Evolutionary conservation across 768 basidiomycete genomes (phyloP).

Genomic region (Xanthoconium stramineum): DNA sequence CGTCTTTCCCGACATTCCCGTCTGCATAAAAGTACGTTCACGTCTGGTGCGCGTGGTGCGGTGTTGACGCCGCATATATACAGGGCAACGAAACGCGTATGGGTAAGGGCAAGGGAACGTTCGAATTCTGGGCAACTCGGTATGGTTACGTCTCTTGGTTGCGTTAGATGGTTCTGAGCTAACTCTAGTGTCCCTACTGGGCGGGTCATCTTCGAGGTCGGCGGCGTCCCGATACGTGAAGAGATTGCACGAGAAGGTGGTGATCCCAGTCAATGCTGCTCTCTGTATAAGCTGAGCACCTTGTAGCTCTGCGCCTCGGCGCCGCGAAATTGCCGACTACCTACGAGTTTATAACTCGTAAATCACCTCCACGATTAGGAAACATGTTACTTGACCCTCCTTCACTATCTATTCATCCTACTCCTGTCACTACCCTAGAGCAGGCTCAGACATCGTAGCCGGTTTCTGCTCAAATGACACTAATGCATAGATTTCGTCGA

Average conservation of each 20-base stretch:
- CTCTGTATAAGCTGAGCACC: constrained; percentile 1
- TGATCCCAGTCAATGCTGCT: neutral
- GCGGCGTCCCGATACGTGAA: constrained; percentile 83
- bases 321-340: constrained; percentile 80
- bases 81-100: constrained; percentile 98
- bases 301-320: constrained; percentile 81
- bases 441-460: constrained; percentile 10
- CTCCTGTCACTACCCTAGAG: constrained; percentile 14
- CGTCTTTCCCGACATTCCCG: constrained; percentile 95
- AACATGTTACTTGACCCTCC: constrained; percentile 52
- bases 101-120: constrained; percentile 98
- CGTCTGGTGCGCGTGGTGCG: neutral
- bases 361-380: constrained; percentile 71
- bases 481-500: constrained; percentile 3
- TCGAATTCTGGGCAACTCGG: constrained; percentile 97
- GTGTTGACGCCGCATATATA: constrained; percentile 1
- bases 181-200: constrained; percentile 72
- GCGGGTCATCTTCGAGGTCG: constrained; percentile 91
- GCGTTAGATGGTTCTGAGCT: neutral
- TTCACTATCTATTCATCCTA: constrained; percentile 4
- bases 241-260: constrained; percentile 90
- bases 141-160: constrained; percentile 32
- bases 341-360: constrained; percentile 79
- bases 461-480: neutral
- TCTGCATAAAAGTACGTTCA: constrained; percentile 83